These are phyloP conservation scores for Ustilago sp. DNA, from an alignment of 1,284 basidiomycete genomes.

Conservation along the genomic window DNA sequence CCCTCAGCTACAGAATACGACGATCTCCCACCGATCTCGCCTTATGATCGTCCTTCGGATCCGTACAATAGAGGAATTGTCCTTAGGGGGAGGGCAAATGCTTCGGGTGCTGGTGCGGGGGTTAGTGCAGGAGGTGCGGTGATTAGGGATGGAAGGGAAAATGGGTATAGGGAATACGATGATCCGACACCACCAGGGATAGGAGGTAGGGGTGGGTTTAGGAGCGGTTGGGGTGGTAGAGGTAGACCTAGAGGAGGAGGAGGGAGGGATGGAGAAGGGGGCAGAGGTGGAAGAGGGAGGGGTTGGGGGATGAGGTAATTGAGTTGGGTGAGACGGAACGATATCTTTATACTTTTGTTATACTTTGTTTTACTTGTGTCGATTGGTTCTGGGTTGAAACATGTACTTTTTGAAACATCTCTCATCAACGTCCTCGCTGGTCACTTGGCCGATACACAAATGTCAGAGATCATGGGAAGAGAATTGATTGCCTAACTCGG, in stretches of 20 bases:
- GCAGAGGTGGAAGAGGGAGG: slow-evolving; percentile 17
- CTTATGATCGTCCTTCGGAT: slow-evolving; percentile 32
- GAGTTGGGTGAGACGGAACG: slow-evolving; percentile 19
- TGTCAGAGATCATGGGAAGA: too few species aligned
- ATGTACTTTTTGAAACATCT: too few species aligned
- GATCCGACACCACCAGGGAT: slow-evolving; percentile 1
- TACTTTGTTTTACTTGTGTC: too few species aligned
- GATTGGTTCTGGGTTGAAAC: too few species aligned
- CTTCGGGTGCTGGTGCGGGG: not conserved
- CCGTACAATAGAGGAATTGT: slow-evolving; percentile 35
- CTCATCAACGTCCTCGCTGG: too few species aligned
- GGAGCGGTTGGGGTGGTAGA: not conserved
- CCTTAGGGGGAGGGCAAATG: slow-evolving; percentile 18
- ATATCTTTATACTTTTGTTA: slow-evolving; percentile 12
- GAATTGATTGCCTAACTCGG: too few species aligned
- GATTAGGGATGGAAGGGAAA: not conserved
- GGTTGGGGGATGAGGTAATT: not conserved
- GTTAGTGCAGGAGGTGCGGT: not conserved
- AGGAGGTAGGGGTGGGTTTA: not conserved
- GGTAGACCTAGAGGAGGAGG: slow-evolving; percentile 13
- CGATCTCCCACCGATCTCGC: slow-evolving; percentile 13
- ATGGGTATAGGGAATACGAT: slow-evolving; percentile 25
- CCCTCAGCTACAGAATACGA: slow-evolving; percentile 36
- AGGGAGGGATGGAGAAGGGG: slow-evolving; percentile 1
- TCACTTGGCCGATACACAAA: too few species aligned